Evolutionary conservation across 73 alveolate species (phyloP).

Genomic region (Paramecium primaurelia): DNA sequence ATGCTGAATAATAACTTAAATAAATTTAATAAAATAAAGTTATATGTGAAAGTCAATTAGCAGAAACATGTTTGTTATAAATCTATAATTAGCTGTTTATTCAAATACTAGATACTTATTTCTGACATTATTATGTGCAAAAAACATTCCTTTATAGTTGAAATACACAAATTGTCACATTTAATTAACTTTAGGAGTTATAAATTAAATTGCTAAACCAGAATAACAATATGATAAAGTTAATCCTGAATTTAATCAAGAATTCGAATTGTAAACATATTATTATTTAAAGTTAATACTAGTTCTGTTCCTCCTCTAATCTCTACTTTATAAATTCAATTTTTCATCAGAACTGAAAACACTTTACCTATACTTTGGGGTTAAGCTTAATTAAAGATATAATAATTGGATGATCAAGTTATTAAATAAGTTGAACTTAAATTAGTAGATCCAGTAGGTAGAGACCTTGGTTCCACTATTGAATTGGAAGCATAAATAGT

Average conservation of each 20-base stretch:
- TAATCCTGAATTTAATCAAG: conserved; percentile 24
- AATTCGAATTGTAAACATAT: conserved; percentile 17
- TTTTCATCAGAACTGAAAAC: background rate
- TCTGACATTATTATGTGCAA: background rate
- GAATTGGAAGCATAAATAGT: conserved; percentile 8
- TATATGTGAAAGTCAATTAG: background rate
- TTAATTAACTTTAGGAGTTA: background rate
- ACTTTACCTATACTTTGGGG: background rate
- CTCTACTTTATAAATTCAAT: background rate
- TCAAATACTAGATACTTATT: background rate
- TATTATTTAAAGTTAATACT: background rate
- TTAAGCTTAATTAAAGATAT: background rate
- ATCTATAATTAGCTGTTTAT: conserved; percentile 6
- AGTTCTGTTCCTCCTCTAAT: conserved; percentile 12
- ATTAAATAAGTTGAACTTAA: background rate
- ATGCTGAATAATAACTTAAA: background rate
- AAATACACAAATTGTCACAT: background rate
- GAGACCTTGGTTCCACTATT: background rate
- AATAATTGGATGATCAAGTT: background rate
- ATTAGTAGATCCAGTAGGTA: conserved; percentile 36
- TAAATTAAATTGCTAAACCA: background rate
- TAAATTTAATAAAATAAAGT: background rate
- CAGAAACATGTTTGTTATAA: background rate
- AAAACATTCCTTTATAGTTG: background rate
- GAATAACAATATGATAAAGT: background rate